A percentile compares a stretch with the other conserved stretches of the same genome.
Evolutionary conservation across 768 basidiomycete genomes (phyloP).

Genomic region (Auricularia sp.): DNA sequence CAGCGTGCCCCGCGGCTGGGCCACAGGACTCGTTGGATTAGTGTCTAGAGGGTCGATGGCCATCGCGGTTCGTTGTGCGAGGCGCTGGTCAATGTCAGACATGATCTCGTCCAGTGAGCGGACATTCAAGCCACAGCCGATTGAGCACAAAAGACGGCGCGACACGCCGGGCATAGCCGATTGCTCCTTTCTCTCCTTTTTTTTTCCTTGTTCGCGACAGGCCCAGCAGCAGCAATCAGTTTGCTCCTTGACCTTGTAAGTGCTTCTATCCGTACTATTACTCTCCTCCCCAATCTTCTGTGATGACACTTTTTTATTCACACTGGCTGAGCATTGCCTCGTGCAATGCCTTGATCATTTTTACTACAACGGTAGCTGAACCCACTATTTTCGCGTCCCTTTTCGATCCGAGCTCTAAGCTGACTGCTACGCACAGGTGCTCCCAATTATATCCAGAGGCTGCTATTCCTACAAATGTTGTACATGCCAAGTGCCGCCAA

Average conservation of each 20-base stretch:
- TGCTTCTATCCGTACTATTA: not conserved
- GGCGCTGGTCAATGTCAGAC: not conserved
- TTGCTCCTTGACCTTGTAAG: not conserved
- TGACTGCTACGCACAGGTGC: not conserved
- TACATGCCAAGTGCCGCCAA: too few relatives aligned
- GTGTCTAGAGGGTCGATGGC: conserved; percentile 36
- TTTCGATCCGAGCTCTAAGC: not conserved
- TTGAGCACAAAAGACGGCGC: not conserved
- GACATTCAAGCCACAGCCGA: not conserved
- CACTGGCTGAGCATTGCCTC: not conserved
- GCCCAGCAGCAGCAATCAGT: too few relatives aligned
- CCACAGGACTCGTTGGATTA: conserved; percentile 29
- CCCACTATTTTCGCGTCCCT: not conserved
- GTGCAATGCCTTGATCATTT: not conserved
- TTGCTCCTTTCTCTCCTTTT: not conserved
- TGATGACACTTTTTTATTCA: conserved; percentile 2
- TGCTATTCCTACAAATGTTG: too few relatives aligned
- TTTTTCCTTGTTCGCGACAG: not conserved
- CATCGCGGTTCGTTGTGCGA: not conserved
- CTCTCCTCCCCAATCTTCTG: not conserved
- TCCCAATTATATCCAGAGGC: too few relatives aligned
- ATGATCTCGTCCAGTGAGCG: not conserved
- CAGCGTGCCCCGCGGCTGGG: conserved; percentile 42
- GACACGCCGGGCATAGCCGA: not conserved
- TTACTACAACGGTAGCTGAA: conserved; percentile 3